These are phyloP conservation scores for Metschnikowia similis DNA, from an alignment of 805 yeast genomes.

Conservation along the genomic window DNA sequence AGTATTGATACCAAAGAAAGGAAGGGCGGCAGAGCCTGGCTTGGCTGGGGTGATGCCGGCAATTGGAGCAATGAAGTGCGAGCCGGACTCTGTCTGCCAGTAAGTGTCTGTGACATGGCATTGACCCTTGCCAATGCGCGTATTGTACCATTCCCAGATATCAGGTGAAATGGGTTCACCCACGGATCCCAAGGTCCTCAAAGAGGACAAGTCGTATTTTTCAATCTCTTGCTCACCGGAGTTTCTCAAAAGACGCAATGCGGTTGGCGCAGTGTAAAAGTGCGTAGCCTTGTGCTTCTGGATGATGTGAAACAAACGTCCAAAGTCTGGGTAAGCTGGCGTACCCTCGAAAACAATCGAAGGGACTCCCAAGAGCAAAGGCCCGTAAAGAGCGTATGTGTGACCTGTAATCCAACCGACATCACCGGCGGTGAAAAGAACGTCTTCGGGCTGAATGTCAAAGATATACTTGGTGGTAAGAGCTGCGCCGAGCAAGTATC, in stretches of 20 bases:
- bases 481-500: slow-evolving; percentile 70
- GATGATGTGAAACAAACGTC: slow-evolving; percentile 77
- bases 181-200: slow-evolving; percentile 74
- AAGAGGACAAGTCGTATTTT: slow-evolving; percentile 56
- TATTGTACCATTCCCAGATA: slow-evolving; percentile 84
- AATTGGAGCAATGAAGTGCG: slow-evolving; percentile 72
- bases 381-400: slow-evolving; percentile 79
- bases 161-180: slow-evolving; percentile 87
- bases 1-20: slow-evolving; percentile 78
- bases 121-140: slow-evolving; percentile 63
- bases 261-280: slow-evolving; percentile 83
- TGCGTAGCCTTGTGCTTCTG: slow-evolving; percentile 69
- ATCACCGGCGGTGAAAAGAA: slow-evolving; percentile 83
- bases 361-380: slow-evolving; percentile 70
- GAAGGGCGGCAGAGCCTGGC: slow-evolving; percentile 83
- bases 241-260: slow-evolving; percentile 68
- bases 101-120: slow-evolving; percentile 77
- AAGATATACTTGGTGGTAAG: slow-evolving; percentile 71
- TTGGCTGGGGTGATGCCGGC: slow-evolving; percentile 75
- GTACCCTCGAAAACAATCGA: slow-evolving; percentile 83
- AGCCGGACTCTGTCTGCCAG: slow-evolving; percentile 88
- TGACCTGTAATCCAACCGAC: slow-evolving; percentile 93
- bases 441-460: slow-evolving; percentile 71
- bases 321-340: slow-evolving; percentile 77
- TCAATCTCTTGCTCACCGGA: slow-evolving; percentile 64